phyloP scores from a whole-genome alignment of 1,284 basidiomycete species.

The Psilocybe mexicana region DNA sequence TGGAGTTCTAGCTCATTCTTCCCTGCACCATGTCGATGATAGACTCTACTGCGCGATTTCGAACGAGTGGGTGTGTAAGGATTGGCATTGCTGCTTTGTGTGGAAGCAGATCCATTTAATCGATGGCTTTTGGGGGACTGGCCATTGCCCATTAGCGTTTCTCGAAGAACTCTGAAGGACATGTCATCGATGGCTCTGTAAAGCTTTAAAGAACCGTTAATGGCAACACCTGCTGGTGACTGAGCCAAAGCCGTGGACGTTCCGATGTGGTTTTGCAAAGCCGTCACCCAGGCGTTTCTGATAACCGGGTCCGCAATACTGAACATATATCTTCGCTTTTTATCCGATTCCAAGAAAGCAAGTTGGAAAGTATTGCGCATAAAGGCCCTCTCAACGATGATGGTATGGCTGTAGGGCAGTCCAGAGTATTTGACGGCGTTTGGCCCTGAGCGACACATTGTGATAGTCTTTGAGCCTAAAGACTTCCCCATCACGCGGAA shows the following conservation, averaged over 20 bases:
- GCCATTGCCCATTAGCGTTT: slow-evolving; percentile 63
- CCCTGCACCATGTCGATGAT: slow-evolving; percentile 60
- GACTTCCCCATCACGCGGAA: slow-evolving; percentile 85
- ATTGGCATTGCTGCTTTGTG: slow-evolving; percentile 14
- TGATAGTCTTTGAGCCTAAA: slow-evolving; percentile 79
- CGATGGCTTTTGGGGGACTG: slow-evolving; percentile 19
- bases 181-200: slow-evolving; percentile 68
- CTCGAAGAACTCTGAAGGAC: slow-evolving; percentile 81
- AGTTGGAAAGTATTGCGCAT: slow-evolving; percentile 95
- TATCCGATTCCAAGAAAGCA: slow-evolving; percentile 70
- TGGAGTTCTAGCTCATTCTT: slow-evolving; percentile 54
- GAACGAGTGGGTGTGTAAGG: slow-evolving; percentile 43
- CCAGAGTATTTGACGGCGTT: slow-evolving; percentile 81
- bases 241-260: slow-evolving; percentile 36
- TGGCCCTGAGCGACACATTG: slow-evolving; percentile 77
- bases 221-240: slow-evolving; percentile 33
- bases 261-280: slow-evolving; percentile 71
- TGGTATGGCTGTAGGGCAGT: slow-evolving; percentile 71
- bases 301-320: slow-evolving; percentile 79
- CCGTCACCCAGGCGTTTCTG: slow-evolving; percentile 73
- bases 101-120: slow-evolving; percentile 18
- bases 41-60: slow-evolving; percentile 69
- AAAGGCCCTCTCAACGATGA: slow-evolving; percentile 86
- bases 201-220: slow-evolving; percentile 45
- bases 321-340: slow-evolving; percentile 89